A percentile compares a stretch with the other conserved stretches of the same genome.
These are phyloP conservation scores for Pyrenophora graminea DNA, from an alignment of 2,329 filamentous ascomycete genomes.

Conservation along the genomic window DNA sequence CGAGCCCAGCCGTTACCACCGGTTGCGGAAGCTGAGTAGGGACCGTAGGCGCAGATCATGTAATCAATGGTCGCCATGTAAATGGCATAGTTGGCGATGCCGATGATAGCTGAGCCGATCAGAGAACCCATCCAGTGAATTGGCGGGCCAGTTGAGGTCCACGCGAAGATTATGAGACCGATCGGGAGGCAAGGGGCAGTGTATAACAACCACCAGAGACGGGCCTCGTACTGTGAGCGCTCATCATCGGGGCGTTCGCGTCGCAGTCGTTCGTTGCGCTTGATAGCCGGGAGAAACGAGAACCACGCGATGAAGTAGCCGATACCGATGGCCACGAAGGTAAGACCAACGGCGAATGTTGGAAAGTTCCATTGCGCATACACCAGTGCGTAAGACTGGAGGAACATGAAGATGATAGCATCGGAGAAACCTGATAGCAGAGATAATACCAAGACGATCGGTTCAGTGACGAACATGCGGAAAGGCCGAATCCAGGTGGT, in stretches of 20 bases:
- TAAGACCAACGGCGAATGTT: slow-evolving; percentile 61
- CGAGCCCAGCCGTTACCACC: slow-evolving; percentile 77
- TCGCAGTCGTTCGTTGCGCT: slow-evolving; percentile 43
- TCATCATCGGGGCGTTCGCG: slow-evolving; percentile 35
- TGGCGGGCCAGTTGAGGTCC: slow-evolving; percentile 67
- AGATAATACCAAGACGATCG: slow-evolving; percentile 72
- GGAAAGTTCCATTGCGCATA: slow-evolving; percentile 70
- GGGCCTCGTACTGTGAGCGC: slow-evolving; percentile 51
- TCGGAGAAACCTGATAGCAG: slow-evolving; percentile 76
- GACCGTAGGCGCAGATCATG: slow-evolving; percentile 75
- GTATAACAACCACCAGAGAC: slow-evolving; percentile 69
- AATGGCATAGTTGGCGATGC: slow-evolving; percentile 72
- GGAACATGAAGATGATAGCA: slow-evolving; percentile 78
- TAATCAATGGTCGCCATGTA: slow-evolving; percentile 83
- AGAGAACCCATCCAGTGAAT: slow-evolving; percentile 72
- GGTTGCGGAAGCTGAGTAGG: slow-evolving; percentile 75
- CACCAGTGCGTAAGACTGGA: slow-evolving; percentile 71
- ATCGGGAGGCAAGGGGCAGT: slow-evolving; percentile 66
- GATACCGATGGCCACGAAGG: slow-evolving; percentile 63
- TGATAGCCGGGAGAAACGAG: slow-evolving; percentile 60
- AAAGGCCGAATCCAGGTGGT: slow-evolving; percentile 65
- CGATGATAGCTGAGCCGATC: slow-evolving; percentile 68
- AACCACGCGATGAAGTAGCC: slow-evolving; percentile 69
- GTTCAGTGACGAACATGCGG: slow-evolving; percentile 75
- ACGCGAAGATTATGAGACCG: slow-evolving; percentile 73